phyloP scores from a whole-genome alignment of 2,329 filamentous ascomycete species.

The Emericellopsis cladophorae region DNA sequence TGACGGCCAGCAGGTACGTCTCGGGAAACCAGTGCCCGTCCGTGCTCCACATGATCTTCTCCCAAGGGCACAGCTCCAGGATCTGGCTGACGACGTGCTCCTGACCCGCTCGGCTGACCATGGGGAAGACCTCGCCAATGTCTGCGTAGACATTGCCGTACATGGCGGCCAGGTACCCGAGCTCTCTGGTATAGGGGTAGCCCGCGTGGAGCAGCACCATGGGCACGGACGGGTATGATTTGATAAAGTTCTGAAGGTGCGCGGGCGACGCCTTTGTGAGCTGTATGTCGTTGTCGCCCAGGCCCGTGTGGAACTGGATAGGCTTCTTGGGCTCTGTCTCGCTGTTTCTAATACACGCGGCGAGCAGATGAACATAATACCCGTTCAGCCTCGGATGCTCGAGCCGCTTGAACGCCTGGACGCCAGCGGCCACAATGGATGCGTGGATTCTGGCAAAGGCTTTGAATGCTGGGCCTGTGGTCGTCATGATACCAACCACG shows the following conservation, averaged over 20 bases:
- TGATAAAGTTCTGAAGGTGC: conserved; percentile 62
- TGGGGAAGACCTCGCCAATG: conserved; percentile 72
- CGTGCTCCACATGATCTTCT: conserved; percentile 69
- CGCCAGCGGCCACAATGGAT: conserved; percentile 3
- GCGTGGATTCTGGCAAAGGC: conserved; percentile 24
- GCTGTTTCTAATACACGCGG: conserved; percentile 41
- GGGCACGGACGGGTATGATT: conserved; percentile 53
- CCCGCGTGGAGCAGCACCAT: conserved; percentile 71
- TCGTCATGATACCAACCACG: conserved; percentile 8
- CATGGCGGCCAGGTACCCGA: conserved; percentile 64
- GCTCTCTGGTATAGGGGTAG: conserved; percentile 70
- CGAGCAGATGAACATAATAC: conserved; percentile 51
- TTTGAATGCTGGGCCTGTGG: conserved; percentile 25
- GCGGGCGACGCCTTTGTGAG: conserved; percentile 60
- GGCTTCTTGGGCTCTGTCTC: conserved; percentile 45
- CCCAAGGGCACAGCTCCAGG: conserved; percentile 61
- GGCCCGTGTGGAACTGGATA: conserved; percentile 71
- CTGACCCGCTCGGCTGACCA: conserved; percentile 65
- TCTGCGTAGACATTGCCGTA: conserved; percentile 75
- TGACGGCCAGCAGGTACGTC: conserved; percentile 60
- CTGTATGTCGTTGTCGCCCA: conserved; percentile 69
- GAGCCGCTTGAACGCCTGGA: conserved; percentile 34
- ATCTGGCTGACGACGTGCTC: conserved; percentile 57
- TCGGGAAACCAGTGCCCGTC: conserved; percentile 73
- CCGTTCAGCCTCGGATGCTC: conserved; percentile 56